Base-by-base conservation (phyloP, 1,284 basidiomycete species). In the Polyporus tsugae region DNA sequence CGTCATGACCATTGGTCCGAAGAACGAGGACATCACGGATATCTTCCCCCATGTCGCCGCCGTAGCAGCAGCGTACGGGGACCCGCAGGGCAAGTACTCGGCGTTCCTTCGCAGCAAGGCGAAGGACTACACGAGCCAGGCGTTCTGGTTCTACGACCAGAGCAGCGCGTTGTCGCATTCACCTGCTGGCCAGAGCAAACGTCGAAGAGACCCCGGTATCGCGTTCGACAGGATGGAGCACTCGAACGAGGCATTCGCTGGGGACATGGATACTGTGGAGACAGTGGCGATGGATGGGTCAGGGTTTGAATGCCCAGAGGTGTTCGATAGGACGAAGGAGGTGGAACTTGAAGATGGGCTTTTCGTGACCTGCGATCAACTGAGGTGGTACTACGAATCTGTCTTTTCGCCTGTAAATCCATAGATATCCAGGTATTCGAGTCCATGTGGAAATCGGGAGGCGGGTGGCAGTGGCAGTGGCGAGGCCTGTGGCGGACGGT, bases 81-180 rank as follows among this genome's bases (percentile, higher is more conserved):
- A 90, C 73, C 82, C 85, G 6, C 76, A 78, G 38, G 86, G 86
- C 38, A 86, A 82, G 73, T 91, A 90, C 75, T 77, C 77, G 3
- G 73, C 78, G 19, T 90, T 83, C 74, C 75, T 89, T 41, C 73
- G 86, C 80, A 82, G 81, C 59, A 80, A 84, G 71, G 81, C 77
- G 39, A 67, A 70, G 41, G 73, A 75, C 49, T 87, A 86, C 77
- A 70, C 78, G 70, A 77, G 72, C 44, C 79, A 83, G 70, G 73
- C 86, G 4, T 88, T 80, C 74, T 89, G 82, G 81, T 86, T 85
- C 75, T 88, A 86, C 74, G 82, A 88, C 75, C 87, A 89, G 68
- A 75, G 72, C 49, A 64, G 58, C 7, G 78, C 78, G 6, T 65
- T 79, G 4, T 73, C 76, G n/a, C 77, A 76, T 65, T 77, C 78